Conservation (phyloP, 192 early-diverging fungal genomes). For the Lobosporangium transversale region DNA sequence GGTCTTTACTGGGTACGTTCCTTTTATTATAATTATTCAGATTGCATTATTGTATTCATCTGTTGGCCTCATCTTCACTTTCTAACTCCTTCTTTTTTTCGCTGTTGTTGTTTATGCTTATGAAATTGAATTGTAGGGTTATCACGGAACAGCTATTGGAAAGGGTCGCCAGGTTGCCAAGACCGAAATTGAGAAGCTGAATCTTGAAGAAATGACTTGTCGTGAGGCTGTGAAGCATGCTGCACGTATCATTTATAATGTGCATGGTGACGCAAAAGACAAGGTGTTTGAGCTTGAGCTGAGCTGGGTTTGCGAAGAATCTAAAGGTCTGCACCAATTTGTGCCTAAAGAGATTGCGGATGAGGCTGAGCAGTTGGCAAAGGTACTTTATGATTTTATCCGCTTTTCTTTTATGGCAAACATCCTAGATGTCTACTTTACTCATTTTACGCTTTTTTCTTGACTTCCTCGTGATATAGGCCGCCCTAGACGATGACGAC, state of each 20-base stretch:
- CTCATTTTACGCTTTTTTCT: neutral
- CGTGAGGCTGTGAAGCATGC: constrained; percentile 94
- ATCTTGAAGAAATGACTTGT: constrained; percentile 80
- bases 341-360: constrained; percentile 89
- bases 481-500: constrained; percentile 3
- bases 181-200: constrained; percentile 98
- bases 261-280: constrained; percentile 97
- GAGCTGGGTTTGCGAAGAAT: constrained; percentile 93
- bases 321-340: constrained; percentile 78
- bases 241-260: constrained; percentile 93
- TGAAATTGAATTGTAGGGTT: constrained; percentile 70
- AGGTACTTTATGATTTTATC: constrained; percentile 54
- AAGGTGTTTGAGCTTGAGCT: constrained; percentile 99
- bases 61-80: too few species aligned
- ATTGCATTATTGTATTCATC: neutral
- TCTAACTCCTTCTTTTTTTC: too few species aligned
- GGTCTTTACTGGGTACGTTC: constrained; percentile 88
- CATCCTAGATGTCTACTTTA: neutral
- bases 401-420: neutral
- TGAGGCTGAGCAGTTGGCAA: constrained; percentile 86
- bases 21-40: neutral
- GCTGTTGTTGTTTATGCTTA: constrained; percentile 9
- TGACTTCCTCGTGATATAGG: neutral
- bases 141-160: constrained; percentile 93
- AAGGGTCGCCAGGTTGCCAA: constrained; percentile 97